Evolutionary conservation across 371 early-diverging fungal species (phyloP).

Genomic region (Massospora cicadina): DNA sequence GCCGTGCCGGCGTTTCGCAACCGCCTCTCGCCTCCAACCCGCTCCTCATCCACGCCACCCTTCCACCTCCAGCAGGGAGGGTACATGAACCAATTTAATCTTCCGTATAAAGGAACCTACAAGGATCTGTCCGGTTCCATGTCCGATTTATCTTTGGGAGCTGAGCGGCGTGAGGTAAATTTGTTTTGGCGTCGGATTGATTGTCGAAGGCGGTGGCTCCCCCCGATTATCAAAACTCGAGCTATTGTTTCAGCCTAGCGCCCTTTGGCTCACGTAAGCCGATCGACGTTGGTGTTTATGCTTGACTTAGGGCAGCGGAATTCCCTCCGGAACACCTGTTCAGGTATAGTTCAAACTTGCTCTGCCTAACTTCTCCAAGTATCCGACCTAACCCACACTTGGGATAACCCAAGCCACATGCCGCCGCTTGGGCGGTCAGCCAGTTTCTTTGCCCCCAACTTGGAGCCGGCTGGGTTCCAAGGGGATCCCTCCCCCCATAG

Average conservation of each 20-base stretch:
- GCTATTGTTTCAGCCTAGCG: neutral
- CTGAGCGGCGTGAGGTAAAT: slow-evolving; percentile 13
- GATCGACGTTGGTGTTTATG: neutral
- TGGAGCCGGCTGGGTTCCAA: slow-evolving; percentile 4
- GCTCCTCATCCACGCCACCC: slow-evolving; percentile 40
- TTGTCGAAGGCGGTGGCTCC: no score
- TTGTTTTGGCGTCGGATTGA: no score
- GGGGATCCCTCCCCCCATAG: slow-evolving; percentile 12
- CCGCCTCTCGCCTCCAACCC: slow-evolving; percentile 26
- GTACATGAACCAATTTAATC: slow-evolving; percentile 18
- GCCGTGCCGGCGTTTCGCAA: slow-evolving; percentile 19
- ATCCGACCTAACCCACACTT: neutral
- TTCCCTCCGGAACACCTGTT: slow-evolving; percentile 1
- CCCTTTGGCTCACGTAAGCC: slow-evolving; percentile 2
- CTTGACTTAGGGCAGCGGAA: neutral
- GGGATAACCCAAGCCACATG: slow-evolving; percentile 8
- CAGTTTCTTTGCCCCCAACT: slow-evolving; percentile 11
- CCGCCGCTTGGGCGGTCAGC: slow-evolving; percentile 15
- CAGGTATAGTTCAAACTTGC: neutral
- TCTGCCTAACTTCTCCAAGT: neutral
- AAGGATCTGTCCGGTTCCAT: slow-evolving; percentile 18
- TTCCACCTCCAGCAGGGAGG: slow-evolving; percentile 22
- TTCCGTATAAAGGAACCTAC: slow-evolving; percentile 14
- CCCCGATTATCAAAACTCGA: no score
- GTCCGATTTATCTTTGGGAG: slow-evolving; percentile 16